Evolutionary conservation across 768 basidiomycete species (phyloP), one percentile per base, ranked within the genome.

Genomic region (Tremella yokohamensis): DNA sequence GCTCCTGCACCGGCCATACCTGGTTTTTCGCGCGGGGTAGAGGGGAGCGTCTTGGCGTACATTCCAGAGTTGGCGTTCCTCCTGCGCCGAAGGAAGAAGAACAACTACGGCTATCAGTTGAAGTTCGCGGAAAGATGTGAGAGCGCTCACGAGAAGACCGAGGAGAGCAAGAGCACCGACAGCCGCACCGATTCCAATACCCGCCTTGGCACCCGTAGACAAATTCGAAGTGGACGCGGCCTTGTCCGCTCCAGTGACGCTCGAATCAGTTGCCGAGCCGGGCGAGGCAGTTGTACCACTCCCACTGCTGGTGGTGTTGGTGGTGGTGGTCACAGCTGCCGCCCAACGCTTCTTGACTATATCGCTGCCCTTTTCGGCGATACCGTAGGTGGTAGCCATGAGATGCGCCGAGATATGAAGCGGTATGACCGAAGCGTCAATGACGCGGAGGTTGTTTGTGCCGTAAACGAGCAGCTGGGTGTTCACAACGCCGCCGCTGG

Each of bases 401-500:
- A 80, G 75, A 66, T 83, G 83, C 2, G 82, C 81, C 3, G 82
- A 78, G 52, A 82, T 79, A 60, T 80, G 70, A 49, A 84, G 76
- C 0, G 85, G 84, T 74, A 82, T 83, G 24, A 85, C 80, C 0
- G 82, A 83, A 12, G 83, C 62, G 59, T 76, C 75, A 56, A 73
- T 69, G 34, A 86, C 84, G 56, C 85, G 79, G 37, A 85, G 76
- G 74, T 86, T 86, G 20, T 78, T 76, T 69, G 79, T 74, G 15
- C 84, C 84, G 72, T 85, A 83, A 1, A 85, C 84, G 60, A 76
- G 76, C n/a, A 86, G 75, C 45, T 81, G 74, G 47, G 79, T 75
- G 64, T 83, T 80, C 50, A 86, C 84, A 49, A 86, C 84, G 49
- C 84, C 84, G n/a, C 80, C 84, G 37, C 76, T 75, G 25, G 70